phyloP scores from a whole-genome alignment of 2,329 filamentous ascomycete genomes.

The Albophoma yamanashiensis region DNA sequence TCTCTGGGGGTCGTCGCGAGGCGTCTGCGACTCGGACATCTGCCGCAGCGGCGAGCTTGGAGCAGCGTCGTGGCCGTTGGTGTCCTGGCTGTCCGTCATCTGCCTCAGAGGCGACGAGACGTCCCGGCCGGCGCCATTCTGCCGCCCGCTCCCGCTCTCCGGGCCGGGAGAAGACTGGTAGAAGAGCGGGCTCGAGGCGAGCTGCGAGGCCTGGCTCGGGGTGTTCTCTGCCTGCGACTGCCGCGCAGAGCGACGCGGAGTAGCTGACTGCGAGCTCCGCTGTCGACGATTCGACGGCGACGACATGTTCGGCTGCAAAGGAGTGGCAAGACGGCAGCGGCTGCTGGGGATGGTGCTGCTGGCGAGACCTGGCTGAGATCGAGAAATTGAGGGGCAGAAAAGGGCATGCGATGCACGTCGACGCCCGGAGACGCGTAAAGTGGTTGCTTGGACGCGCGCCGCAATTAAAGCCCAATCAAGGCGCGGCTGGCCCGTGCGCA shows the following conservation, averaged over 20 bases:
- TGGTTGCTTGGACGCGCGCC: slow-evolving; percentile 14
- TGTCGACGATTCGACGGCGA: slow-evolving; percentile 34
- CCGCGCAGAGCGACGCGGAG: slow-evolving; percentile 29
- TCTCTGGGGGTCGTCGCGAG: slow-evolving; percentile 43
- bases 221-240: slow-evolving; percentile 26
- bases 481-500: slow-evolving; percentile 12
- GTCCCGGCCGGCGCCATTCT: slow-evolving; percentile 20
- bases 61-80: slow-evolving; percentile 20
- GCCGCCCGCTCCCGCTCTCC: slow-evolving; percentile 10
- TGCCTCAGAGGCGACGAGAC: slow-evolving; percentile 45
- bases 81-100: slow-evolving; percentile 47
- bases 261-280: slow-evolving; percentile 40
- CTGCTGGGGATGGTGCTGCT: not conserved
- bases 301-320: slow-evolving; percentile 22
- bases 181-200: slow-evolving; percentile 73
- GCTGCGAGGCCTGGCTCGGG: slow-evolving; percentile 37
- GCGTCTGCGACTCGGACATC: slow-evolving; percentile 45
- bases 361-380: not conserved
- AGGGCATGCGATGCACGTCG: slow-evolving; percentile 10
- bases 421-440: slow-evolving; percentile 27
- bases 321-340: not conserved
- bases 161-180: slow-evolving; percentile 45
- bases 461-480: slow-evolving; percentile 10
- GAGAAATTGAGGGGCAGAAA: slow-evolving; percentile 11
- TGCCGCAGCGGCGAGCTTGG: slow-evolving; percentile 52